phyloP scores from a whole-genome alignment of 768 basidiomycete genomes.

The Trichaptum fuscoviolaceum region DNA sequence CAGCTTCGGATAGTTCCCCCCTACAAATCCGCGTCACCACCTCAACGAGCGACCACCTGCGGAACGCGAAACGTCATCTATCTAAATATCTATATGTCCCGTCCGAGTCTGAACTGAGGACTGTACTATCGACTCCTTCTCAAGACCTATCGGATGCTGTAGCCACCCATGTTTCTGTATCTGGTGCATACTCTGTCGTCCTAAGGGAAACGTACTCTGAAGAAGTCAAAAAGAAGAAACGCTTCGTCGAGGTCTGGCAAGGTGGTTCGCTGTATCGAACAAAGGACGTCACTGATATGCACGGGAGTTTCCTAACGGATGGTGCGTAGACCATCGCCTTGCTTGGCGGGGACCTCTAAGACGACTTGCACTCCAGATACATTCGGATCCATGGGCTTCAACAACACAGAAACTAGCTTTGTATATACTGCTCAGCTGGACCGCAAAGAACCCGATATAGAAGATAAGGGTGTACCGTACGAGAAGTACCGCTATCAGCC shows the following conservation, averaged over 20 bases:
- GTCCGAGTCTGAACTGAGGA: constrained; percentile 15
- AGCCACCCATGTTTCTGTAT: constrained; percentile 38
- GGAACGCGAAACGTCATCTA: constrained; percentile 42
- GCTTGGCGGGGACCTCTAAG: neutral
- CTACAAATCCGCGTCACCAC: constrained; percentile 35
- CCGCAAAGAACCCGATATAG: constrained; percentile 29
- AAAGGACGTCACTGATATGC: constrained; percentile 51
- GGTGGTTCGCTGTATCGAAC: constrained; percentile 38
- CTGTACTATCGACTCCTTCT: constrained; percentile 20
- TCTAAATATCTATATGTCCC: constrained; percentile 32
- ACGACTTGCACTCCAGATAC: constrained; percentile 34
- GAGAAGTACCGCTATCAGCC: constrained; percentile 51
- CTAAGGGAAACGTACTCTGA: constrained; percentile 34
- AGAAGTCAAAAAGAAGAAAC: constrained; percentile 28
- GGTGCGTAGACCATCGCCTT: constrained; percentile 31
- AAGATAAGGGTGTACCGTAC: constrained; percentile 23
- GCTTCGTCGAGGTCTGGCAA: constrained; percentile 58
- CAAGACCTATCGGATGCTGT: constrained; percentile 31
- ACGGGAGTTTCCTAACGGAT: constrained; percentile 59
- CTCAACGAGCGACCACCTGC: constrained; percentile 44
- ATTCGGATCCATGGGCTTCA: constrained; percentile 48
- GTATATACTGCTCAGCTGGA: constrained; percentile 53
- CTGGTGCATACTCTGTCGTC: constrained; percentile 36
- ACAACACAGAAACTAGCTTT: constrained; percentile 44
- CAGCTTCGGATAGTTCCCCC: neutral